A percentile compares a stretch with the other conserved stretches of the same genome.
These are phyloP conservation scores for Grigorovia humatica DNA, from an alignment of 805 yeast species.

Conservation along the genomic window DNA sequence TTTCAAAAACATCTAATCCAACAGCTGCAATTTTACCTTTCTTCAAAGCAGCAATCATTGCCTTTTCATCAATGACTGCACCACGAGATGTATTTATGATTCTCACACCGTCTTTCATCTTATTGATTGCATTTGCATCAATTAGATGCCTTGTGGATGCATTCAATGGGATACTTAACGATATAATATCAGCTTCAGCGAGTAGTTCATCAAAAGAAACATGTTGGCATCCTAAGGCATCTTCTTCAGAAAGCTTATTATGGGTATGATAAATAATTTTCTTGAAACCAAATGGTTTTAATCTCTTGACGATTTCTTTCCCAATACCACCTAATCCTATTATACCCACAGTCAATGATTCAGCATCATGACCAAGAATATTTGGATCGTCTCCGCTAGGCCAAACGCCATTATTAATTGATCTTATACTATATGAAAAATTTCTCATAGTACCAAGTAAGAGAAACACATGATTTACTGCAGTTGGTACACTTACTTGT, in stretches of 20 bases:
- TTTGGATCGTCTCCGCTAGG: conserved; percentile 43
- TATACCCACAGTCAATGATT: conserved; percentile 66
- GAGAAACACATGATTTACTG: conserved; percentile 57
- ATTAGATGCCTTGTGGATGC: conserved; percentile 59
- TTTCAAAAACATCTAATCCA: conserved; percentile 69
- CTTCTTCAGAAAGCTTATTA: conserved; percentile 42
- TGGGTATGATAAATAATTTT: conserved; percentile 69
- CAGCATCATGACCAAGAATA: conserved; percentile 64
- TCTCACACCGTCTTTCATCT: conserved; percentile 73
- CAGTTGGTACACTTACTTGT: conserved; percentile 62
- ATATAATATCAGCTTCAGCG: conserved; percentile 52
- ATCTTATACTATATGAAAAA: conserved; percentile 50
- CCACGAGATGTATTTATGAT: conserved; percentile 83
- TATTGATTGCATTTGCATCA: conserved; percentile 45
- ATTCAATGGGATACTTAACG: conserved; percentile 72
- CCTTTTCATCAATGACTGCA: conserved; percentile 60
- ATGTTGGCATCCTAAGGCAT: conserved; percentile 62
- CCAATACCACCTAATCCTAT: conserved; percentile 90
- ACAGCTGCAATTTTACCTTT: conserved; percentile 55
- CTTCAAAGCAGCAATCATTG: conserved; percentile 45
- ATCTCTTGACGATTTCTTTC: conserved; percentile 60
- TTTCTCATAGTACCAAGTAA: conserved; percentile 56
- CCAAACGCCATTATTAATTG: conserved; percentile 55
- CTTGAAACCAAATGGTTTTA: conserved; percentile 66
- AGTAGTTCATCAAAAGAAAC: conserved; percentile 62